Evolutionary conservation across 208 protist species (phyloP).

Genomic region (Strigomonas galati): DNA sequence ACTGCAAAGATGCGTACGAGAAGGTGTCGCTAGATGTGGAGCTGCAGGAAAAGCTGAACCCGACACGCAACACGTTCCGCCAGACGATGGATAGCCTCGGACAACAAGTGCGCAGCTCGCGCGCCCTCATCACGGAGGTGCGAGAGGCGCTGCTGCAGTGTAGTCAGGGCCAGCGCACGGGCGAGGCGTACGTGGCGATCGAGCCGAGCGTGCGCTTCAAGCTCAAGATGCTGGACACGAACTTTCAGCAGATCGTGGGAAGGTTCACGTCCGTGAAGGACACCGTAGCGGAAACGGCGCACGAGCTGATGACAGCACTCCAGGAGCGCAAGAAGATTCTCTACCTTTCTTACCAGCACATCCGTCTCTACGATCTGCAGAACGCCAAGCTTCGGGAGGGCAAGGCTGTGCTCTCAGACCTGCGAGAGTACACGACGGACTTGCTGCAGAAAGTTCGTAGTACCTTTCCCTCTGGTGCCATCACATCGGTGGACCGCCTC

Average conservation of each 20-base stretch:
- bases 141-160: conserved; percentile 59
- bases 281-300: conserved; percentile 76
- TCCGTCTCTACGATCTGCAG: conserved; percentile 88
- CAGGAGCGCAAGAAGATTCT: conserved; percentile 89
- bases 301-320: conserved; percentile 84
- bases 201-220: conserved; percentile 88
- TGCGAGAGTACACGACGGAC: conserved; percentile 57
- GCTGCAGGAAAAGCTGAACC: conserved; percentile 74
- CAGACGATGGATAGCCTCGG: conserved; percentile 90
- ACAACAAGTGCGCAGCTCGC: conserved; percentile 72
- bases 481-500: conserved; percentile 83
- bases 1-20: conserved; percentile 75
- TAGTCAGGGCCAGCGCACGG: conserved; percentile 41
- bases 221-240: conserved; percentile 84
- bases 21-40: conserved; percentile 72
- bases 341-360: conserved; percentile 90
- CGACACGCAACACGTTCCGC: conserved; percentile 71
- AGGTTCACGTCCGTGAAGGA: conserved; percentile 86
- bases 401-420: conserved; percentile 68
- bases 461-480: conserved; percentile 75
- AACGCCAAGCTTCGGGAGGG: conserved; percentile 75
- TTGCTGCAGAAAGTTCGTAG: conserved; percentile 55
- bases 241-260: conserved; percentile 84
- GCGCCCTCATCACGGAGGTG: conserved; percentile 76
- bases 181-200: conserved; percentile 72